phyloP scores from a whole-genome alignment of 352 stramenopile species.

The Globisporangium radiosum region DNA sequence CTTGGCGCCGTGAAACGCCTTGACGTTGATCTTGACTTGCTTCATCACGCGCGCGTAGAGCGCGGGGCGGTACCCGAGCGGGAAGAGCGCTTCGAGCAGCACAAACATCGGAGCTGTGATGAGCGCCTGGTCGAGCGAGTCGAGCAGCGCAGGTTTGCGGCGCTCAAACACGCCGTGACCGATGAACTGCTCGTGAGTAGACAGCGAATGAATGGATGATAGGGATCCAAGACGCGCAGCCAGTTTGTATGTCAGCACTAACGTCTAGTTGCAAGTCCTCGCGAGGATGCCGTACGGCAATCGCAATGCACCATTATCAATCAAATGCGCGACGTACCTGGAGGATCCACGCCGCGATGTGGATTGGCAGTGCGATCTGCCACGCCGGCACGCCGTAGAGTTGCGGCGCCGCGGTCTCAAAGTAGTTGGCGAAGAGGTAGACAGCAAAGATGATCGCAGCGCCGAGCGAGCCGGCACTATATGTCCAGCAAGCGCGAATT shows the following conservation, averaged over 20 bases:
- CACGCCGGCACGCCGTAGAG: slow-evolving; percentile 23
- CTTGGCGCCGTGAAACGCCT: slow-evolving; percentile 20
- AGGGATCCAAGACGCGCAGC: too few relatives aligned
- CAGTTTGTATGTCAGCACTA: too few relatives aligned
- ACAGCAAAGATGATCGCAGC: slow-evolving; percentile 25
- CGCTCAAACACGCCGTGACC: slow-evolving; percentile 83
- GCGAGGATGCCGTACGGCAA: too few relatives aligned
- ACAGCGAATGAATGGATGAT: background rate
- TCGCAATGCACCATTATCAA: too few relatives aligned
- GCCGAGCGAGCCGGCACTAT: slow-evolving; percentile 22
- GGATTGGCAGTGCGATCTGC: slow-evolving; percentile 26
- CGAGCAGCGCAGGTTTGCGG: slow-evolving; percentile 74
- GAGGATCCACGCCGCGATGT: slow-evolving; percentile 41
- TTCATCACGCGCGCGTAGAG: slow-evolving; percentile 29
- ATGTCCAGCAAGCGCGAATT: background rate
- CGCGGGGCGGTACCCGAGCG: slow-evolving; percentile 45
- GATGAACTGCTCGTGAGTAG: slow-evolving; percentile 49
- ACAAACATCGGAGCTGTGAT: slow-evolving; percentile 86
- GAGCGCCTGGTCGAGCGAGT: slow-evolving; percentile 78
- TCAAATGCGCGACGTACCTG: slow-evolving; percentile 12
- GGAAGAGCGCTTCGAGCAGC: slow-evolving; percentile 70
- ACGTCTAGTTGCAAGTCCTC: too few relatives aligned
- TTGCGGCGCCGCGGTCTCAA: slow-evolving; percentile 11
- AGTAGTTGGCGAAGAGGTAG: slow-evolving; percentile 29
- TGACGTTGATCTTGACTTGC: slow-evolving; percentile 38